A percentile compares a stretch with the other conserved stretches of the same genome.
Conservation (phyloP, 306 rosid species). For the Clitoria ternatea region DNA sequence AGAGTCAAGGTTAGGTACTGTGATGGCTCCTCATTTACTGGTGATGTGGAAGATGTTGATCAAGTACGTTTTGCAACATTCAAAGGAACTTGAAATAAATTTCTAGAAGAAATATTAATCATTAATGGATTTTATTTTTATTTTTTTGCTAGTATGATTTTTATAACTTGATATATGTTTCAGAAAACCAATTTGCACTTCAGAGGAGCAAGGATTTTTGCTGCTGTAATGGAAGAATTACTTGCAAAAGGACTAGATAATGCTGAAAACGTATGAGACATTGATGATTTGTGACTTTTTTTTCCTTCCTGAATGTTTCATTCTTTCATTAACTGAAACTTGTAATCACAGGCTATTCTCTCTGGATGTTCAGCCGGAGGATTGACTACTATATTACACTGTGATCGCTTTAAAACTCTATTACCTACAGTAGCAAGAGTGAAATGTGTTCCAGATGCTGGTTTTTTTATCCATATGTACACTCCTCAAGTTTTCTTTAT, state of each 20-base stretch:
- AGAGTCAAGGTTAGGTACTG: conserved; percentile 78
- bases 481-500: conserved; percentile 10
- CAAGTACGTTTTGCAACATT: conserved; percentile 47
- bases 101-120: not conserved
- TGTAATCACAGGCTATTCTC: conserved; percentile 60
- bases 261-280: conserved; percentile 56
- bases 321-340: not conserved
- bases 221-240: conserved; percentile 52
- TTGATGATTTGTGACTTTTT: not conserved
- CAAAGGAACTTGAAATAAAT: not conserved
- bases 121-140: not conserved
- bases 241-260: conserved; percentile 66
- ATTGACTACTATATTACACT: conserved; percentile 70
- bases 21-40: conserved; percentile 88
- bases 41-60: conserved; percentile 65
- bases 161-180: not conserved
- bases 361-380: conserved; percentile 96
- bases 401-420: conserved; percentile 58
- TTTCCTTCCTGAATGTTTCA: not conserved
- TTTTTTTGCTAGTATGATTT: not conserved
- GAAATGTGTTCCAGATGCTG: conserved; percentile 85
- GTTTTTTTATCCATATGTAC: conserved; percentile 71
- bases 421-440: conserved; percentile 53
- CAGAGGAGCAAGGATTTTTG: conserved; percentile 77
- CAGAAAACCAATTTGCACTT: conserved; percentile 70